Evolutionary conservation across 192 early-diverging fungal species (phyloP).

Genomic region (Entophlyctis luteolus): DNA sequence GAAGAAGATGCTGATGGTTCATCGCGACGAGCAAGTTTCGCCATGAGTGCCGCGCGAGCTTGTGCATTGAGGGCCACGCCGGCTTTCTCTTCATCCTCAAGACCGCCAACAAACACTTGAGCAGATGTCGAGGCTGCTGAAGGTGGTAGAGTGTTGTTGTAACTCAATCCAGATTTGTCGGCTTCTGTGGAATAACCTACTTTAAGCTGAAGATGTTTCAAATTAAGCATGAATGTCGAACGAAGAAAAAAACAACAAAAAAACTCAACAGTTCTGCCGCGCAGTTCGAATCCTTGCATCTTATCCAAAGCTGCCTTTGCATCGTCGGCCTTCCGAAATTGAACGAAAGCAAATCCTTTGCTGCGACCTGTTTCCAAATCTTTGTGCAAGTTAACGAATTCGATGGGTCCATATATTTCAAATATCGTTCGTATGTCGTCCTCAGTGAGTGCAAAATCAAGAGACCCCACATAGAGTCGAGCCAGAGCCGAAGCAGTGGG

Average conservation of each 20-base stretch:
- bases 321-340: slow-evolving; percentile 65
- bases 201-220: slow-evolving; percentile 55
- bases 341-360: slow-evolving; percentile 75
- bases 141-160: not conserved
- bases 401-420: slow-evolving; percentile 79
- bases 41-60: slow-evolving; percentile 75
- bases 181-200: slow-evolving; percentile 69
- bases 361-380: slow-evolving; percentile 70
- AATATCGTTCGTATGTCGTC: slow-evolving; percentile 76
- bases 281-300: slow-evolving; percentile 80
- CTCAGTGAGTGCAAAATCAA: slow-evolving; percentile 48
- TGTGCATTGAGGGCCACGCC: slow-evolving; percentile 67
- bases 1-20: slow-evolving; percentile 7
- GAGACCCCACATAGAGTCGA: slow-evolving; percentile 46
- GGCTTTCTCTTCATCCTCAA: slow-evolving; percentile 50
- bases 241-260: not conserved
- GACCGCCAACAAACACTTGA: too few relatives aligned
- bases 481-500: slow-evolving; percentile 29
- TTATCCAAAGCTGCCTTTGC: slow-evolving; percentile 75
- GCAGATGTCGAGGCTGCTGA: not conserved
- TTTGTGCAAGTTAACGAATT: slow-evolving; percentile 76
- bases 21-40: slow-evolving; percentile 60
- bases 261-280: slow-evolving; percentile 51
- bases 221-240: not conserved
- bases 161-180: not conserved